phyloP scores from a whole-genome alignment of 2,329 filamentous ascomycete genomes.

The Plectosphaerella plurivora region DNA sequence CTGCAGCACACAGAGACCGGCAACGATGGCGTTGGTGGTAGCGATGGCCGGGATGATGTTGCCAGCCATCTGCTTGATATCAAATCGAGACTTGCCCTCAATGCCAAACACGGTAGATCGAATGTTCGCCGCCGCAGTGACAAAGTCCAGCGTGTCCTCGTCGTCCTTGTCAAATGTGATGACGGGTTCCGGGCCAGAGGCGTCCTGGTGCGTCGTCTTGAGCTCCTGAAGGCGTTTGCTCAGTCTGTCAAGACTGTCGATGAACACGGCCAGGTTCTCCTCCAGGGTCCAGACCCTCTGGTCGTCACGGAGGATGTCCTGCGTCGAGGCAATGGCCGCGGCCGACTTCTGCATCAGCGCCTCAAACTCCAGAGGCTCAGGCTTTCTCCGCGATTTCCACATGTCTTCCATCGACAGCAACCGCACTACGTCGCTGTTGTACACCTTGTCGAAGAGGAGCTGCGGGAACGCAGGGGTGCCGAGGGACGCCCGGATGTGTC shows the following conservation, averaged over 20 bases:
- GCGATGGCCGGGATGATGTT: constrained; percentile 99
- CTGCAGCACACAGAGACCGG: constrained; percentile 85
- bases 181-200: constrained; percentile 52
- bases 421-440: constrained; percentile 76
- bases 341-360: constrained; percentile 49
- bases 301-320: constrained; percentile 57
- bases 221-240: constrained; percentile 67
- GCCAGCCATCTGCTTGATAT: constrained; percentile 98
- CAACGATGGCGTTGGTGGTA: constrained; percentile 95
- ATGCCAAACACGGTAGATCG: constrained; percentile 88
- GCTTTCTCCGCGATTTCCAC: constrained; percentile 82
- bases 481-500: constrained; percentile 76
- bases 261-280: constrained; percentile 84
- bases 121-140: constrained; percentile 84
- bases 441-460: constrained; percentile 90
- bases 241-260: constrained; percentile 74
- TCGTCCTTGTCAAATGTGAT: constrained; percentile 97
- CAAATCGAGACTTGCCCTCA: constrained; percentile 83
- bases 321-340: constrained; percentile 41
- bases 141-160: constrained; percentile 90
- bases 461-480: constrained; percentile 72
- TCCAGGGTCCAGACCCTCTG: constrained; percentile 76
- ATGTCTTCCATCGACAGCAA: constrained; percentile 87
- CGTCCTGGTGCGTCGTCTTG: constrained; percentile 40
- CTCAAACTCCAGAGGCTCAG: constrained; percentile 68